Base-by-base conservation (phyloP, 83 land plant genomes). In the Picea mariana region DNA sequence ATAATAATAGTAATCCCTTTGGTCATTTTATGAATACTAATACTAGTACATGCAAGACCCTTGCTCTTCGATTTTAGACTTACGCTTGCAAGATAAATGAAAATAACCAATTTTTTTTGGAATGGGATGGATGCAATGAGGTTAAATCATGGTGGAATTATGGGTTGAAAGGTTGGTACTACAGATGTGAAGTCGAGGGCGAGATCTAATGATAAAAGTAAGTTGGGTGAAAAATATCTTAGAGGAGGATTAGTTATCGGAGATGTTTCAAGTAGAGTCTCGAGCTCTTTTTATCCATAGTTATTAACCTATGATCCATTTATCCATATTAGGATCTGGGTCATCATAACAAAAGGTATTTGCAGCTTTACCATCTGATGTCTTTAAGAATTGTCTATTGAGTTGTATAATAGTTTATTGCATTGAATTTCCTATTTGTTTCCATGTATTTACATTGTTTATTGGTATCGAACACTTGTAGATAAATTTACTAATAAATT, bases 401-500 rank as follows among this genome's bases (percentile, higher is more conserved):
- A 27, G 11, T 78, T 31, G 17, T 34, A 18, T 62, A n/a, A 31
- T 31, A 47, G 31, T 34, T 60, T 78, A 24, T 78, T 27, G 31
- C 31, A 27, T 27, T 27, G 31, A 27, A 27, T 27, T 27, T 27
- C 31, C 31, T 27, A 9, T 60, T 12, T 34, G 80, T n/a, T 61
- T 38, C 34, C 8, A 27, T 60, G 38, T 60, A 31, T 61, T 78
- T 31, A 60, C 66, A 27, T 27, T 27, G 31, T 27, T 27, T 27
- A 27, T 27, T 27, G 31, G 31, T 27, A 27, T 27, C 31, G 31
- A 27, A 27, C 31, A 27, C 31, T 27, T 27, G 31, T 27, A 93
- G 95, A 93, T 81, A 93, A 91, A 81, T 89, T 87, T 31, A 86
- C 91, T 17, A 86, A 86, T 27, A 27, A 27, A 27, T 27, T 27